Conservation (phyloP, 371 early-diverging fungal genomes). For the Rhizopus arrhizus region DNA sequence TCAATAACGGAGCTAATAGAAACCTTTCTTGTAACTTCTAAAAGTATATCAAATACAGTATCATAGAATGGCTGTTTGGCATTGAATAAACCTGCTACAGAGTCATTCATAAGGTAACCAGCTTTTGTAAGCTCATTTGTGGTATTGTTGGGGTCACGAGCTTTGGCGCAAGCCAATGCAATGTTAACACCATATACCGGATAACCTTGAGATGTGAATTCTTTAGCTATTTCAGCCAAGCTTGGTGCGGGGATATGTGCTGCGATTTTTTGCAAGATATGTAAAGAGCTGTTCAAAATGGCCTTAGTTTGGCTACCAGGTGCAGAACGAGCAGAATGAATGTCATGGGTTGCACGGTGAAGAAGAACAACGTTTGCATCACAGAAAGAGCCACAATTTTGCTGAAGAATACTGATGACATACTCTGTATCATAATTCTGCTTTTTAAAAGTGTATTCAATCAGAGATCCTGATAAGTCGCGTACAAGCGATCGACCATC, state of each 20-base stretch:
- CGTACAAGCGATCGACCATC: constrained; percentile 16
- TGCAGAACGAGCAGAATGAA: constrained; percentile 31
- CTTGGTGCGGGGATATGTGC: constrained; percentile 33
- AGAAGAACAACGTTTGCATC: constrained; percentile 50
- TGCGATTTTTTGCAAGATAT: constrained; percentile 48
- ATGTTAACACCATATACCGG: constrained; percentile 52
- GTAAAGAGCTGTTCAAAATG: constrained; percentile 62
- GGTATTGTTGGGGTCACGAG: constrained; percentile 61
- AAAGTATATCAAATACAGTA: constrained; percentile 47
- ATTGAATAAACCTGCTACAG: constrained; percentile 32
- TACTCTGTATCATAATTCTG: constrained; percentile 7
- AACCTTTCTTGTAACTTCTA: background rate
- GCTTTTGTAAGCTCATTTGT: constrained; percentile 46
- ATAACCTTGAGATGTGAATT: constrained; percentile 24
- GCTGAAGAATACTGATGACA: constrained; percentile 50
- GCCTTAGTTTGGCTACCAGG: constrained; percentile 46
- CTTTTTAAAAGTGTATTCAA: constrained; percentile 15
- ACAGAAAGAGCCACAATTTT: constrained; percentile 76
- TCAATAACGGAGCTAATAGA: background rate
- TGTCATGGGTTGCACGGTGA: constrained; percentile 54
- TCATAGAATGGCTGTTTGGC: constrained; percentile 62
- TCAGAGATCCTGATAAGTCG: constrained; percentile 15
- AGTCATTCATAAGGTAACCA: constrained; percentile 40
- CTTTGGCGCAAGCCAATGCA: constrained; percentile 66
- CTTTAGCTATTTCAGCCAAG: constrained; percentile 29